Evolutionary conservation across 352 stramenopile species (phyloP), one percentile per base, ranked within the genome.

Genomic region (Pythium oligandrum): DNA sequence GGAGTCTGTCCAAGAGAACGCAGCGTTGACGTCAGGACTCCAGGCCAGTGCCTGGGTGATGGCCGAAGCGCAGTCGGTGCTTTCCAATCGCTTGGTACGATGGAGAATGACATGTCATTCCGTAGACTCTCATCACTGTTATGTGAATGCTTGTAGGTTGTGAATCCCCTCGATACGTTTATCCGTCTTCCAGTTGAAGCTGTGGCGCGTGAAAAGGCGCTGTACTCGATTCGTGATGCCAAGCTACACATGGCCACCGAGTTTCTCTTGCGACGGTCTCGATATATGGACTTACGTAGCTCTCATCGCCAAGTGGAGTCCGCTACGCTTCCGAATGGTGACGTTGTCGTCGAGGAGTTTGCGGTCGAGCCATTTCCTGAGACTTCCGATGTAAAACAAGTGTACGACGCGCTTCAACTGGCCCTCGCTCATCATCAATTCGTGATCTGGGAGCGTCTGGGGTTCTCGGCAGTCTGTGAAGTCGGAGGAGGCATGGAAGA

Each of bases 361-460:
- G 65, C 66, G 44, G 51, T 82, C 10, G 34, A 60, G 31, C 71
- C 73, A 33, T 66, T 82, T 31, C 53, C 57, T 2, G 66, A 66
- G 5, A 45, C 47, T 0, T 17, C 26, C 0, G 75, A 57, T 36
- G 57, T 81, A 4, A 57, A 59, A 5, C 51, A 60, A 1, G 71
- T 78, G 40, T 78, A 72, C 42, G 71, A 81, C 12, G 61, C 60
- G 3, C 59, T 74, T 4, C 54, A 68, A 2, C 69, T 68, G 40
- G 65, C 73, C 42, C 61, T 66, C 26, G 54, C 59, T 32, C 78
- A 81, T 40, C 67, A 78, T 8, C 68, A 81, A 49, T 78, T 81
- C 66, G 66, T 53, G 49, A 71, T 78, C 48, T 76, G 68, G 31
- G 71, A 81, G 44, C 52, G 65, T 32, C 48, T 78, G 33, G 69